phyloP scores from a whole-genome alignment of 225 moss, liverwort and hornwort genomes.

The Asterella californica region DNA sequence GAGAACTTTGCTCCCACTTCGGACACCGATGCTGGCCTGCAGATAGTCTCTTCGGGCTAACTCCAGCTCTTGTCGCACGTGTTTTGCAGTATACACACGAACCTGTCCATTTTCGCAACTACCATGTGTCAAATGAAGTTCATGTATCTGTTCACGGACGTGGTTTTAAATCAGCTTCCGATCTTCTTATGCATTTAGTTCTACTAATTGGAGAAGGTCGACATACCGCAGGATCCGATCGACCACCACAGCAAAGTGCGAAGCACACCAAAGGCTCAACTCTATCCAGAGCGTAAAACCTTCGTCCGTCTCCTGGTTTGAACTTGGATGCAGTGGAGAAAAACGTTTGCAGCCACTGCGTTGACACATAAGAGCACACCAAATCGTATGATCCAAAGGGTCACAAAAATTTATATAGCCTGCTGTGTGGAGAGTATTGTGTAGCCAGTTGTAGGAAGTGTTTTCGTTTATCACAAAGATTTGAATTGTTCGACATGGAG shows the following conservation, averaged over 20 bases:
- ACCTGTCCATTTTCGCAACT: conserved; percentile 39
- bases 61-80: conserved; percentile 66
- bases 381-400: too few relatives aligned
- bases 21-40: conserved; percentile 68
- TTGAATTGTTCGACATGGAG: too few relatives aligned
- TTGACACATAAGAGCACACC: not conserved
- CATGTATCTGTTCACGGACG: not conserved
- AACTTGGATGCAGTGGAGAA: conserved; percentile 62
- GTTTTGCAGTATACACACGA: conserved; percentile 71
- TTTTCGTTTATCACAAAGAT: too few relatives aligned
- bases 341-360: conserved; percentile 80
- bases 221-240: conserved; percentile 76
- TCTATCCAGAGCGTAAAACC: conserved; percentile 53
- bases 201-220: not conserved
- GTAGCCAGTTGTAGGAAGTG: too few relatives aligned
- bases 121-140: not conserved
- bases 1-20: conserved; percentile 68
- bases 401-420: too few relatives aligned
- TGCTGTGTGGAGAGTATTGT: too few relatives aligned
- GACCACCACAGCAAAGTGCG: conserved; percentile 76
- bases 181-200: not conserved
- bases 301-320: conserved; percentile 62
- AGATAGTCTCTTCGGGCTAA: conserved; percentile 67
- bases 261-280: conserved; percentile 81
- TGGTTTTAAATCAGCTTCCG: not conserved